Conservation (phyloP, 2,329 filamentous ascomycete species). For the Periglandula ipomoeae region DNA sequence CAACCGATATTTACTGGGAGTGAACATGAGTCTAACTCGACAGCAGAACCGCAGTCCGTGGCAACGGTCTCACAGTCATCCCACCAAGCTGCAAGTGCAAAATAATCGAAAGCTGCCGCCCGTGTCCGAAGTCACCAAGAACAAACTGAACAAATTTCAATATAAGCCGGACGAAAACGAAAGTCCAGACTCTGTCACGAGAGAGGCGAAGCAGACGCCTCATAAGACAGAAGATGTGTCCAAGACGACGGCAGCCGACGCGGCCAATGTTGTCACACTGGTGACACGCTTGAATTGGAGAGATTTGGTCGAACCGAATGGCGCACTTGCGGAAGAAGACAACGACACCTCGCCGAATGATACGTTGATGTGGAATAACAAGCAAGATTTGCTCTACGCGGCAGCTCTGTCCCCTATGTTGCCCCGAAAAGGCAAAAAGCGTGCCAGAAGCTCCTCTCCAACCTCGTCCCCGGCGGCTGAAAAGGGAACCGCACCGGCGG, state of each 20-base stretch:
- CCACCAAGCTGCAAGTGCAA: constrained; percentile 27
- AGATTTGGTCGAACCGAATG: constrained; percentile 42
- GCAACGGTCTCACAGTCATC: constrained; percentile 46
- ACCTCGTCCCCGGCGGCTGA: constrained; percentile 53
- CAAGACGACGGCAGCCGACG: not conserved
- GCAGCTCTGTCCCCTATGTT: constrained; percentile 38
- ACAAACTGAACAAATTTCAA: constrained; percentile 50
- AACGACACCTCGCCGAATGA: constrained; percentile 49
- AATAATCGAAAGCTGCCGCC: constrained; percentile 32
- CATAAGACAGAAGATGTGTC: constrained; percentile 13
- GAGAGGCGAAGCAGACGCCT: not conserved
- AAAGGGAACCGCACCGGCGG: constrained; percentile 32
- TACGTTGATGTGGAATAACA: constrained; percentile 51
- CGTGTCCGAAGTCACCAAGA: constrained; percentile 50
- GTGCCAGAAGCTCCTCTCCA: constrained; percentile 66
- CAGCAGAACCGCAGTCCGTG: constrained; percentile 34
- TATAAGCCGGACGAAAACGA: constrained; percentile 21
- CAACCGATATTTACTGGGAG: too few relatives aligned
- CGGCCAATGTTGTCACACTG: constrained; percentile 29
- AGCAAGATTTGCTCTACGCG: constrained; percentile 30
- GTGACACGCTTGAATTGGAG: constrained; percentile 46
- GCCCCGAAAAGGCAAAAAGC: constrained; percentile 49
- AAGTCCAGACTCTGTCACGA: constrained; percentile 9
- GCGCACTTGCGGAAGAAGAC: constrained; percentile 33
- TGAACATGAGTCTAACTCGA: not conserved